These are phyloP conservation scores for Saccharomyces jurei DNA, from an alignment of 805 yeast genomes.

Conservation along the genomic window DNA sequence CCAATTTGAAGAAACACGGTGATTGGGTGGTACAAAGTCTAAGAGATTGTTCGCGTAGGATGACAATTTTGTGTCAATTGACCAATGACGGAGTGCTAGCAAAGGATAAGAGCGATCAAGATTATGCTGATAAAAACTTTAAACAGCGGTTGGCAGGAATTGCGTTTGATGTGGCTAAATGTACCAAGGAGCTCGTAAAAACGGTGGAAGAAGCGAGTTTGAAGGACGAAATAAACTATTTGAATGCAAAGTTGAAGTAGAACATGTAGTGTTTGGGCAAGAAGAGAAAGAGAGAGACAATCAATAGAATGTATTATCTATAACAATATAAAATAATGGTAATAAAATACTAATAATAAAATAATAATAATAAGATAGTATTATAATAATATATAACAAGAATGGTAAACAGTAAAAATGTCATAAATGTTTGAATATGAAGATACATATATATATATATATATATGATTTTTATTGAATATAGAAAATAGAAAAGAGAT, in stretches of 20 bases:
- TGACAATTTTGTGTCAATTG: constrained; percentile 58
- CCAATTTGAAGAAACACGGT: constrained; percentile 81
- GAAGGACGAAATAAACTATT: constrained; percentile 73
- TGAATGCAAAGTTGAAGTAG: constrained; percentile 52
- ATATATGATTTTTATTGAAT: not conserved
- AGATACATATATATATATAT: not conserved
- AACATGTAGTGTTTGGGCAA: not conserved
- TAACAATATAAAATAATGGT: not conserved
- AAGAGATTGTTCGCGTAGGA: constrained; percentile 76
- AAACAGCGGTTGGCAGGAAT: constrained; percentile 93
- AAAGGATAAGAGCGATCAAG: constrained; percentile 39
- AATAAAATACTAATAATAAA: not conserved
- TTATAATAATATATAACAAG: not conserved
- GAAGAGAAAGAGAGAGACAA: not conserved
- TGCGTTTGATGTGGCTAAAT: constrained; percentile 92
- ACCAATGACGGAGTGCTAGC: constrained; percentile 26
- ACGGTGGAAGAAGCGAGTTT: constrained; percentile 92
- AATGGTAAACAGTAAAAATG: not conserved
- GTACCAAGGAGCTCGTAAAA: constrained; percentile 91
- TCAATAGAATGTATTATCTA: not conserved
- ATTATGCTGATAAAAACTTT: constrained; percentile 78
- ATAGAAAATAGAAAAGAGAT: not conserved
- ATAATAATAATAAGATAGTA: not conserved
- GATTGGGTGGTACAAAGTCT: constrained; percentile 82
- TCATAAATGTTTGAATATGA: not conserved